Base-by-base conservation (phyloP, 441 rosid species). In the Euphorbia celastroides region DNA sequence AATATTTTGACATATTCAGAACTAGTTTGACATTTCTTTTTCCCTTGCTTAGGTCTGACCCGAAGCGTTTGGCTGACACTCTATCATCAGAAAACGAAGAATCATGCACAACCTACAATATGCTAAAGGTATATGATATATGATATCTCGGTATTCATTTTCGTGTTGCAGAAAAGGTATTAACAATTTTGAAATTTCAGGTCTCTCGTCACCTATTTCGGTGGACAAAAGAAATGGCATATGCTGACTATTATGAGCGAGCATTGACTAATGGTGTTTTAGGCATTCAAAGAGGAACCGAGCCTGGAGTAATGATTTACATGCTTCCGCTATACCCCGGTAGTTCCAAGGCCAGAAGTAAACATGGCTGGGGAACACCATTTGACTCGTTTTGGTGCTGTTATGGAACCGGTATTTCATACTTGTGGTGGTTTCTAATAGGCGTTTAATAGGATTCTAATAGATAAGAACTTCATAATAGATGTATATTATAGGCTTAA, bases 181-280 rank as follows among this genome's bases (percentile, higher is more conserved):
- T 34, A 34, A n/a, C 50, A 11, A 23, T 13, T 42, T n/a, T 62
- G 58, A 66, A 23, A 67, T 57, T 75, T 51, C 68, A 93, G 98
- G 96, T 94, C 61, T 88, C 96, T 34, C 93, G 99, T 61, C 78
- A 89, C 78, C 82, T 94, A 48, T 94, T 94, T 60, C 78, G 87
- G 72, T 94, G 97, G 99, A 91, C 96, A 46, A 91, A 84, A 82
- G 97, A 89, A 67, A 80, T 77, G 56, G 84, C 86, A 20, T 94
- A 91, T 65, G 96, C 92, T 56, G 99, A 94, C 79, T 94, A 94
- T 63, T 94, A 94, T 17, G 99, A 94, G 66, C 92, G 97, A 34
- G 93, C 97, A 36, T 72, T 91, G 66, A 88, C 93, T 20, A 91
- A 94, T 65, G 99, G 97, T 62, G 97, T 94, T 44, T 83, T 94